These are phyloP conservation scores for Boletus huronensis DNA, from an alignment of 768 basidiomycete genomes.

Conservation along the genomic window DNA sequence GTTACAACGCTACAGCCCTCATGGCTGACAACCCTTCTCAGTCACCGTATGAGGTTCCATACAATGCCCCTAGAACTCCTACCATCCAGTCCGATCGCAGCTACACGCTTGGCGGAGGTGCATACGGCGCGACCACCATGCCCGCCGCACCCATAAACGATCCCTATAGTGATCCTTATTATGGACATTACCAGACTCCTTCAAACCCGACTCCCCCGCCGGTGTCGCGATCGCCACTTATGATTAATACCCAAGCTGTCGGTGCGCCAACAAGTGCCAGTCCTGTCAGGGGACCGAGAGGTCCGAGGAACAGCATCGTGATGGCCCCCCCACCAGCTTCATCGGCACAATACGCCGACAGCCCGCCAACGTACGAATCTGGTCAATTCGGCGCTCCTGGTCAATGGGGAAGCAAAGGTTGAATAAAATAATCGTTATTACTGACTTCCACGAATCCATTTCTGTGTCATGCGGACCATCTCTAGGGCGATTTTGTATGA, in stretches of 20 bases:
- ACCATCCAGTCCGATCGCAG: constrained; percentile 40
- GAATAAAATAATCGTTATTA: constrained; percentile 1
- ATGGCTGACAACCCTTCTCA: constrained; percentile 14
- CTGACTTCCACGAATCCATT: not conserved
- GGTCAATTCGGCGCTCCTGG: constrained; percentile 46
- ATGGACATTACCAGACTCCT: constrained; percentile 21
- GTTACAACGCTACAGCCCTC: constrained; percentile 36
- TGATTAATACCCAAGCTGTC: constrained; percentile 38
- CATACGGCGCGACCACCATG: constrained; percentile 48
- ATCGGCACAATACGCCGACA: constrained; percentile 41
- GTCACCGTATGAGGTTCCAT: constrained; percentile 14
- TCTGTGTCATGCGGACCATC: constrained; percentile 18
- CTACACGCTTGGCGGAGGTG: constrained; percentile 55
- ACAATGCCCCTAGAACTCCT: constrained; percentile 14
- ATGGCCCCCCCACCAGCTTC: constrained; percentile 22
- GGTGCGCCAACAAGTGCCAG: constrained; percentile 29
- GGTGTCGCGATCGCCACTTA: constrained; percentile 33
- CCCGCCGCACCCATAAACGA: constrained; percentile 39
- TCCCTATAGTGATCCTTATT: constrained; percentile 28
- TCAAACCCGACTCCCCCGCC: constrained; percentile 30
- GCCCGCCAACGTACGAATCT: constrained; percentile 65
- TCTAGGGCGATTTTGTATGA: constrained; percentile 11
- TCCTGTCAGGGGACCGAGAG: constrained; percentile 44
- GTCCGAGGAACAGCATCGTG: constrained; percentile 28
- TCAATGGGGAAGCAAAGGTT: constrained; percentile 48